Evolutionary conservation across 345 rosid genomes (phyloP), one percentile per base, ranked within the genome.

Genomic region (Erodium maritimum): DNA sequence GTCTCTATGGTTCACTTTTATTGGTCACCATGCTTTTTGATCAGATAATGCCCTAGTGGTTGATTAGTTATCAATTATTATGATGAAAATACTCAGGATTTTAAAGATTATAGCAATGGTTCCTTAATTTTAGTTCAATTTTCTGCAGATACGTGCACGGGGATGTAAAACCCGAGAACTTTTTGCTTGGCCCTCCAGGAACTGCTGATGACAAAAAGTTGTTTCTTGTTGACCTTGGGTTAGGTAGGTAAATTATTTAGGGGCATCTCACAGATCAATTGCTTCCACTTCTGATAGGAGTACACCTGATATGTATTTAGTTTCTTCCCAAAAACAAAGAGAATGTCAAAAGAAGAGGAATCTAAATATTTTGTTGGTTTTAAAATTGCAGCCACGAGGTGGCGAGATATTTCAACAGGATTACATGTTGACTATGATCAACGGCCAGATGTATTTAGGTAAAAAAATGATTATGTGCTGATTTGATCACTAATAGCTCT

Each of bases 401-500:
- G 99, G 99, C 83, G 80, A 11, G 96, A 93, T 78, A 73, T 57
- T 71, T 70, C 88, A 56, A 86, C 82, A 54, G 94, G 96, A 56
- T 77, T 67, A 50, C 99, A 89, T 72, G 91, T 93, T 65, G 99
- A 93, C 55, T 93, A 93, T 76, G 99, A 93, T 74, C 99, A 93
- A 67, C 94, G 96, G 29, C 99, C 94, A 14, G 96, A 93, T 83
- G 95, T 93, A 65, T 93, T 93, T 72, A 86, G 99, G 99, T 85
- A 59, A 61, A 60, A 19, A 56, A 17, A 21, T 18, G 23, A 10
- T 19, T 61, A 21, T 29, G 9, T 29, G 9, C 9, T 29, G 37
- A 29, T 29, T 29, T 29, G 37, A 29, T 11, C 37, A 29, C 4
- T 29, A 29, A 29, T 29, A 5, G 9, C 37, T 29, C 37, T 29